These are phyloP conservation scores for Ceratobasidium sp. DNA, from an alignment of 1,284 basidiomycete species.

Conservation along the genomic window DNA sequence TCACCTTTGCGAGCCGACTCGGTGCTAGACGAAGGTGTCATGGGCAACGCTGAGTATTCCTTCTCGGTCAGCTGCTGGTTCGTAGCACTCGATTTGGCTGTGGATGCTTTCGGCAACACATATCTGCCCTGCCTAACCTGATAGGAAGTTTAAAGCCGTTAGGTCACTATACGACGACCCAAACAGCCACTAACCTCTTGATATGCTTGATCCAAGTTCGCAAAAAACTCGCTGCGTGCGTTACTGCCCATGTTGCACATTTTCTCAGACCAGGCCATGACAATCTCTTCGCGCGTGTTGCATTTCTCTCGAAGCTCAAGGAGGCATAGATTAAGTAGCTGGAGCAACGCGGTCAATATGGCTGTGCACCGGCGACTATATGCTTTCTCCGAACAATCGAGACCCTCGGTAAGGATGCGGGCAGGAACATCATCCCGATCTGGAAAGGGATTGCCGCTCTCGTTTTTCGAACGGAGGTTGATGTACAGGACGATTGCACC, in stretches of 20 bases:
- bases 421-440: neutral
- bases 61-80: neutral
- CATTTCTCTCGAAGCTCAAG: neutral
- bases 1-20: neutral
- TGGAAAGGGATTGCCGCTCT: neutral
- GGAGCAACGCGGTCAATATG: conserved; percentile 5
- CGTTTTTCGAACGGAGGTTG: conserved; percentile 4
- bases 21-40: neutral
- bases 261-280: neutral
- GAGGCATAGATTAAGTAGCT: neutral
- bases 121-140: neutral
- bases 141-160: neutral
- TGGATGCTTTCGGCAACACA: neutral
- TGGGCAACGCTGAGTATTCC: neutral
- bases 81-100: neutral
- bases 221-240: neutral
- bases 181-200: neutral
- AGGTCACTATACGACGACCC: neutral
- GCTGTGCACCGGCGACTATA: neutral
- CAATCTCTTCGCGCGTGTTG: neutral
- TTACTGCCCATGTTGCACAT: conserved; percentile 1
- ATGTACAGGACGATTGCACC: neutral
- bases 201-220: neutral
- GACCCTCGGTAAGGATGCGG: neutral
- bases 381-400: neutral